A percentile compares a stretch with the other conserved stretches of the same genome.
Conservation (phyloP, 345 rosid species). For the Camelina laxa region DNA sequence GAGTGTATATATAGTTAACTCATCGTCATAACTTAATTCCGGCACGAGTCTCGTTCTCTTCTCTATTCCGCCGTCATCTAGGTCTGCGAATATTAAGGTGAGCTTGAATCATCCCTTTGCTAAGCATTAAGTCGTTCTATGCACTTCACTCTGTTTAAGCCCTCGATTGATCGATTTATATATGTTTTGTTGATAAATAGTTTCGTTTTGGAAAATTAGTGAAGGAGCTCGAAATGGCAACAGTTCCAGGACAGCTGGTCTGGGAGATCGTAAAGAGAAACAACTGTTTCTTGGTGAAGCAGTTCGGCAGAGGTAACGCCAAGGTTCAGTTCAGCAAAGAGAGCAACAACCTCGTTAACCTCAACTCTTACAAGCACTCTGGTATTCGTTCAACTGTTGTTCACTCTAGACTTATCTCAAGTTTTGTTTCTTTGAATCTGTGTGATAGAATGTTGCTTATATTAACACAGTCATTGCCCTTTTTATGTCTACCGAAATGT, state of each 20-base stretch:
- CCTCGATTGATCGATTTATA: neutral
- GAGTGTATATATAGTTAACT: slow-evolving; percentile 14
- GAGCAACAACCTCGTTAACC: slow-evolving; percentile 73
- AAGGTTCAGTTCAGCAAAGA: slow-evolving; percentile 75
- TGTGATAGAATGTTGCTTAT: too few species aligned
- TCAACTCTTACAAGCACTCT: slow-evolving; percentile 82
- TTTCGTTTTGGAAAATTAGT: neutral
- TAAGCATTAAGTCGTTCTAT: neutral
- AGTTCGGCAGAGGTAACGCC: slow-evolving; percentile 71
- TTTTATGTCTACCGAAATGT: neutral
- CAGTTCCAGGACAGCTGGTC: slow-evolving; percentile 71
- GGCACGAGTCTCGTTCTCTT: slow-evolving; percentile 35
- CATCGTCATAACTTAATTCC: slow-evolving; percentile 21
- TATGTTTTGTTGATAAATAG: neutral
- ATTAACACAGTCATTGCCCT: neutral
- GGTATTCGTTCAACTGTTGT: slow-evolving; percentile 37
- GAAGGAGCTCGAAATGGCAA: slow-evolving; percentile 54
- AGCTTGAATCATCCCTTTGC: neutral
- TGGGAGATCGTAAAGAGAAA: slow-evolving; percentile 87
- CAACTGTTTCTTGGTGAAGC: slow-evolving; percentile 75
- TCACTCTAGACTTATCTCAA: neutral
- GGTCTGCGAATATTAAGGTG: slow-evolving; percentile 25
- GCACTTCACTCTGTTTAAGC: neutral
- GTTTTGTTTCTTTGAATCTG: neutral
- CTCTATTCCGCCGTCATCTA: slow-evolving; percentile 22